A percentile compares a stretch with the other conserved stretches of the same genome.
Evolutionary conservation across 352 stramenopile genomes (phyloP).

Genomic region (Pythium aristosporum): DNA sequence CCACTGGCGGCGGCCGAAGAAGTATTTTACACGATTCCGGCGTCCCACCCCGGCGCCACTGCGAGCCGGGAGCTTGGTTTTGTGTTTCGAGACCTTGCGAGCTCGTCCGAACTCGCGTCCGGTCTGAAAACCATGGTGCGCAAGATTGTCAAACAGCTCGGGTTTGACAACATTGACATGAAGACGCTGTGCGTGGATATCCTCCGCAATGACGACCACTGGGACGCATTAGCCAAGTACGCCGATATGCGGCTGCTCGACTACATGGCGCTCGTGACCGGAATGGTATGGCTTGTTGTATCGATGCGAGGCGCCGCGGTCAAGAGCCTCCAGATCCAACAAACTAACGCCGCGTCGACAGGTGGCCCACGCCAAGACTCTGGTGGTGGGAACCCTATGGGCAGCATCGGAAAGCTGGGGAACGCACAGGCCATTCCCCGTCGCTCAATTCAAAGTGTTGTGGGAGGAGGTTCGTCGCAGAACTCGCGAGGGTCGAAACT

Average conservation of each 20-base stretch:
- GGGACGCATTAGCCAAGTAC: conserved; percentile 58
- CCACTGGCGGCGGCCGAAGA: conserved; percentile 38
- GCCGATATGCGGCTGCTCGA: conserved; percentile 68
- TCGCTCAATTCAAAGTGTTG: conserved; percentile 35
- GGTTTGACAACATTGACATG: conserved; percentile 83
- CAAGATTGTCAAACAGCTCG: conserved; percentile 81
- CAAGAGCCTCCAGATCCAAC: conserved; percentile 85
- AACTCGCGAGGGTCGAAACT: conserved; percentile 26
- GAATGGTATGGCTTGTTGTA: conserved; percentile 73
- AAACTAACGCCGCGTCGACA: conserved; percentile 45
- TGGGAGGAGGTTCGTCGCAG: conserved; percentile 2
- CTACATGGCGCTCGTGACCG: conserved; percentile 77
- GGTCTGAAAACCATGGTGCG: conserved; percentile 85
- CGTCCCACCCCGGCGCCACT: conserved; percentile 53
- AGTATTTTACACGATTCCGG: conserved; percentile 52
- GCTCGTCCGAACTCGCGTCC: conserved; percentile 64
- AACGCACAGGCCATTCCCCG: conserved; percentile 55
- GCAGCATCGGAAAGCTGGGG: conserved; percentile 24
- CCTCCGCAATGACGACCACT: conserved; percentile 72
- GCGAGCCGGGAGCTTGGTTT: conserved; percentile 70
- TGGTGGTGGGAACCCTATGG: conserved; percentile 2
- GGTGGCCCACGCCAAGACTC: conserved; percentile 18
- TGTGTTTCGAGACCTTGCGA: conserved; percentile 84
- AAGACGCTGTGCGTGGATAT: conserved; percentile 78
- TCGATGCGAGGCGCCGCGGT: conserved; percentile 77